Conservation (phyloP, 441 rosid genomes). For the Populus trichocarpa region DNA sequence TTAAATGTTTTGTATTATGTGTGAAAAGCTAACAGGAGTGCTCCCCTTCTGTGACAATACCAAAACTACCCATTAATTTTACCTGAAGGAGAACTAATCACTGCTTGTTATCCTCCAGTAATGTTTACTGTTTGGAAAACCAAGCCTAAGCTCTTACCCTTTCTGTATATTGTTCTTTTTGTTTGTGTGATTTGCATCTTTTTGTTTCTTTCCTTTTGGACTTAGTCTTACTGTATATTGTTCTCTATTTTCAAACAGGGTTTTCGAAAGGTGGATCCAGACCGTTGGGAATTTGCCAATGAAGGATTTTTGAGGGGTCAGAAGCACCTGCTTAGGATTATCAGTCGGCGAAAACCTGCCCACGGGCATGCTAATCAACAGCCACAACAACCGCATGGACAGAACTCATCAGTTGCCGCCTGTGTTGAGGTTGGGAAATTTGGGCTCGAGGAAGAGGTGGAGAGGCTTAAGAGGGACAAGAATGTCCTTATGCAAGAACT, state of each 20-base stretch:
- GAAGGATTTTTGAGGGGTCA: slow-evolving; percentile 91
- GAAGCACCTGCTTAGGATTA: slow-evolving; percentile 68
- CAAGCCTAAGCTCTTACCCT: neutral
- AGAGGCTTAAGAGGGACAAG: slow-evolving; percentile 91
- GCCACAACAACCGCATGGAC: slow-evolving; percentile 45
- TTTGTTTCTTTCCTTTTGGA: slow-evolving; percentile 6
- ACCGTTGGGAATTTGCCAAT: slow-evolving; percentile 90
- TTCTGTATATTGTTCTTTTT: too few relatives aligned
- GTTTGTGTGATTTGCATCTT: neutral
- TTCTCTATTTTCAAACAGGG: slow-evolving; percentile 49
- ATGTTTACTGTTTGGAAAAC: neutral
- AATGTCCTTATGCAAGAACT: slow-evolving; percentile 94
- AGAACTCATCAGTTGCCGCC: slow-evolving; percentile 57
- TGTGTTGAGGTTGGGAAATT: slow-evolving; percentile 94
- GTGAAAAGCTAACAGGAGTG: neutral
- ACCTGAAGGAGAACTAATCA: neutral
- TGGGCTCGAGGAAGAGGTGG: slow-evolving; percentile 91
- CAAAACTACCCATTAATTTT: neutral
- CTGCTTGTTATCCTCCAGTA: neutral
- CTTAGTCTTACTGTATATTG: neutral
- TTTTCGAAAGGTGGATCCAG: slow-evolving; percentile 92
- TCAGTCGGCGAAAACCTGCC: slow-evolving; percentile 72
- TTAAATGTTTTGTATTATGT: neutral
- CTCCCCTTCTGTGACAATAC: neutral
- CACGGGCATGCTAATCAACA: slow-evolving; percentile 62